Evolutionary conservation across 805 yeast genomes (phyloP).

Genomic region (Groenewaldozyma tartarivorans): DNA sequence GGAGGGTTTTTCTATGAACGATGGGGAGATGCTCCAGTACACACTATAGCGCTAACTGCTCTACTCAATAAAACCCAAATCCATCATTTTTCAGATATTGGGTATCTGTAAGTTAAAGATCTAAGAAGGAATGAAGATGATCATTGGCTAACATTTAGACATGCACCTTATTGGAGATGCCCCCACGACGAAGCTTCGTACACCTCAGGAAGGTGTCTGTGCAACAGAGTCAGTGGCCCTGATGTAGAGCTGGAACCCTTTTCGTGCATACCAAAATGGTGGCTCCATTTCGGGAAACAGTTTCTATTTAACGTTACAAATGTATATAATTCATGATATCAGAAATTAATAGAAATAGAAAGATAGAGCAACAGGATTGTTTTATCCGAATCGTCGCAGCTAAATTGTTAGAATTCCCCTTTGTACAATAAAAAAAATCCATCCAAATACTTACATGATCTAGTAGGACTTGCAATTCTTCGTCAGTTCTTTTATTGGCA

Average conservation of each 20-base stretch:
- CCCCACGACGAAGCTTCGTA: conserved; percentile 29
- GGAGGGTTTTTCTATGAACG: conserved; percentile 87
- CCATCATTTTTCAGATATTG: conserved; percentile 74
- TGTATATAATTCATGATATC: conserved; percentile 1
- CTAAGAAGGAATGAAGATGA: not conserved
- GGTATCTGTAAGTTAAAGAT: conserved; percentile 36
- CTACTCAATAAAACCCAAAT: conserved; percentile 51
- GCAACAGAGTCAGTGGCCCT: conserved; percentile 24
- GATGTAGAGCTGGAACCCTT: conserved; percentile 27
- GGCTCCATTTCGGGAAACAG: conserved; percentile 26
- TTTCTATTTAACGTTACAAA: conserved; percentile 22
- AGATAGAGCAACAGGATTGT: not conserved
- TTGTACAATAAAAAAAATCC: conserved; percentile 1
- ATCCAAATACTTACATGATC: conserved; percentile 58
- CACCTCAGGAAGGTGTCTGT: conserved; percentile 27
- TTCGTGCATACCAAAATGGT: conserved; percentile 30
- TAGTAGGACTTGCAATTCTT: conserved; percentile 75
- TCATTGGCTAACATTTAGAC: conserved; percentile 24
- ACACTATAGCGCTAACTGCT: conserved; percentile 57
- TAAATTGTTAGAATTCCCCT: conserved; percentile 2
- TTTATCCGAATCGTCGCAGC: conserved; percentile 21
- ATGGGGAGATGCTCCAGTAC: conserved; percentile 96
- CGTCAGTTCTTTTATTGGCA: conserved; percentile 69
- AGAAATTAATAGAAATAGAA: conserved; percentile 1
- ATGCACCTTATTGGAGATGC: conserved; percentile 49